Evolutionary conservation across 2,329 filamentous ascomycete genomes (phyloP).

Genomic region (Calonectria ilicicola): DNA sequence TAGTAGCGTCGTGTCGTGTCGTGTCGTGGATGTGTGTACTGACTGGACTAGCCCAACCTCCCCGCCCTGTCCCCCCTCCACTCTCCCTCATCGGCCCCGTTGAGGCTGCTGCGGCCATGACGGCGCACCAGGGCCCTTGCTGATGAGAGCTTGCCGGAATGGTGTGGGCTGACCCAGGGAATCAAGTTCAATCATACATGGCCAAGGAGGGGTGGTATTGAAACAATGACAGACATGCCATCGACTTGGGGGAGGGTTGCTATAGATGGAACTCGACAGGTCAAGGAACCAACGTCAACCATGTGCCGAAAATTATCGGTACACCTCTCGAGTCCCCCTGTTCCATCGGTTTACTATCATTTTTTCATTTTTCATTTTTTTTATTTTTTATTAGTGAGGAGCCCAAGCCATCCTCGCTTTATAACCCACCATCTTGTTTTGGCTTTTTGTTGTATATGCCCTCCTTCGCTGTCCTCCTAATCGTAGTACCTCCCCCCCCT

Average conservation of each 20-base stretch:
- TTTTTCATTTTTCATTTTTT: no score
- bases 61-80: no score
- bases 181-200: not conserved
- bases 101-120: constrained; percentile 2
- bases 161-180: not conserved
- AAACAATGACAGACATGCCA: constrained; percentile 3
- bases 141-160: not conserved
- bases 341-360: no score
- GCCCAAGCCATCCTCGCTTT: no score
- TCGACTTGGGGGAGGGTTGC: not conserved
- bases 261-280: constrained; percentile 7
- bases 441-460: no score
- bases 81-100: not conserved
- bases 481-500: no score
- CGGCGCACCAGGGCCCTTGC: not conserved
- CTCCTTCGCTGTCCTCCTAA: no score
- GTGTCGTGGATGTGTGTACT: no score
- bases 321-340: not conserved
- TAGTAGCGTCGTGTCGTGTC: no score
- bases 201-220: not conserved
- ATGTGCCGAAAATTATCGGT: constrained; percentile 14
- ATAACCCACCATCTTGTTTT: no score
- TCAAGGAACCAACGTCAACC: not conserved
- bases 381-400: no score
- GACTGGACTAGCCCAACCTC: no score